phyloP scores from a whole-genome alignment of 139 green algal species.

The Coelastrella sp. region DNA sequence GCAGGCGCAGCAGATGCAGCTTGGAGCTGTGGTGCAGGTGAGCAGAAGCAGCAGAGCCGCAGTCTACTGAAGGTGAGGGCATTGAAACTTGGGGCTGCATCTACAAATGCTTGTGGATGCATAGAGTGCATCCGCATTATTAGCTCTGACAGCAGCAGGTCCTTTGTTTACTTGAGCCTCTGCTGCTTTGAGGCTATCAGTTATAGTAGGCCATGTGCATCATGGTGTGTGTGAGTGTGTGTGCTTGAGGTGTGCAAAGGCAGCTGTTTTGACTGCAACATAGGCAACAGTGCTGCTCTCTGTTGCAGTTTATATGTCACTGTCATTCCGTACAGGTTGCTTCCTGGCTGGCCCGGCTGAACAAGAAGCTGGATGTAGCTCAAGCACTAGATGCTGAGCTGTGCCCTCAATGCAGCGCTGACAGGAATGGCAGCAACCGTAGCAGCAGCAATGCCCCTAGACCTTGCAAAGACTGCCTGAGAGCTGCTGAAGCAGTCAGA shows the following conservation, averaged over 20 bases:
- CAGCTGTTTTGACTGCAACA: neutral
- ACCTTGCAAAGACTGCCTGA: conserved; percentile 53
- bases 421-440: neutral
- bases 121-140: too few species aligned
- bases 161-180: too few species aligned
- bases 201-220: too few species aligned
- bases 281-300: neutral
- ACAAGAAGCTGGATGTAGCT: conserved; percentile 6
- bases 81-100: neutral
- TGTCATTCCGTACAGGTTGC: neutral
- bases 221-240: too few species aligned
- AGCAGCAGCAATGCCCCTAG: neutral
- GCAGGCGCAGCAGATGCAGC: conserved; percentile 58
- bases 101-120: neutral
- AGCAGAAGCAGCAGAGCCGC: conserved; percentile 1
- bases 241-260: too few species aligned
- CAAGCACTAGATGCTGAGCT: conserved; percentile 30
- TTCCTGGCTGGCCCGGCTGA: neutral
- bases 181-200: too few species aligned
- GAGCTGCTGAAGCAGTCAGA: conserved; percentile 56
- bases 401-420: neutral
- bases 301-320: too few species aligned
- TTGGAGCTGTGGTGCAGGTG: conserved; percentile 52
- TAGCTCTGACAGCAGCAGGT: too few species aligned
- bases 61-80: too few species aligned